Conservation (phyloP, 441 rosid genomes). For the Gossypium davidsonii region DNA sequence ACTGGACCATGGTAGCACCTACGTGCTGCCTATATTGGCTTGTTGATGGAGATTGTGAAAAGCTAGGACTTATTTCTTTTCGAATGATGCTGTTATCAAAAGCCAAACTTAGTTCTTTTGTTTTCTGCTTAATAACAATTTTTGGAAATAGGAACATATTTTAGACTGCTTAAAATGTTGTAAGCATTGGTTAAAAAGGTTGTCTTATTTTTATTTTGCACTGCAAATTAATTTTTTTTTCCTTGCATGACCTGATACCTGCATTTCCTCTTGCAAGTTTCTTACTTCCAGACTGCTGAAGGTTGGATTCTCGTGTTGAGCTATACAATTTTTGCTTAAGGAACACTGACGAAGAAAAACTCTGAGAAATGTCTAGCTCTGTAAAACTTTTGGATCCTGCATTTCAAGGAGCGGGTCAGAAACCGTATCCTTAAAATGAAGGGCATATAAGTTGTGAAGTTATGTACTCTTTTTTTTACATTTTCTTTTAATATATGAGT, state of each 20-base stretch:
- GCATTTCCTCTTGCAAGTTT: conserved; percentile 10
- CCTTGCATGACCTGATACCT: conserved; percentile 6
- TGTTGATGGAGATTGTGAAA: not conserved
- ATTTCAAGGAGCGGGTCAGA: conserved; percentile 93
- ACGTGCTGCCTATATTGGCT: not conserved
- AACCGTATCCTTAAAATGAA: conserved; percentile 65
- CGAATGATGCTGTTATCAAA: not conserved
- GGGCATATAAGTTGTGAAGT: conserved; percentile 3
- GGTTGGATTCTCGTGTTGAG: conserved; percentile 14
- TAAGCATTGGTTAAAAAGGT: not conserved
- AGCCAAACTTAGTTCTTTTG: not conserved
- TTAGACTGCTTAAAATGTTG: not conserved
- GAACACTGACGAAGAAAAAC: conserved; percentile 19
- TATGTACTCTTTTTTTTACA: not conserved
- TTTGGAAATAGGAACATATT: not conserved
- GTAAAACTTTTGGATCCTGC: conserved; percentile 79
- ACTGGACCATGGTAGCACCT: not conserved
- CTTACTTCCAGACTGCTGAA: conserved; percentile 16
- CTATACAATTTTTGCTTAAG: conserved; percentile 12
- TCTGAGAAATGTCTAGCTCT: conserved; percentile 61
- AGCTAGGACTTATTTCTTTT: not conserved
- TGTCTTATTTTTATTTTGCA: not conserved
- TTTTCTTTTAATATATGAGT: not conserved
- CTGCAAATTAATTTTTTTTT: not conserved
- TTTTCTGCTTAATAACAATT: not conserved